Conservation (phyloP, 1,139 yeast genomes). For the Pichia sp. region DNA sequence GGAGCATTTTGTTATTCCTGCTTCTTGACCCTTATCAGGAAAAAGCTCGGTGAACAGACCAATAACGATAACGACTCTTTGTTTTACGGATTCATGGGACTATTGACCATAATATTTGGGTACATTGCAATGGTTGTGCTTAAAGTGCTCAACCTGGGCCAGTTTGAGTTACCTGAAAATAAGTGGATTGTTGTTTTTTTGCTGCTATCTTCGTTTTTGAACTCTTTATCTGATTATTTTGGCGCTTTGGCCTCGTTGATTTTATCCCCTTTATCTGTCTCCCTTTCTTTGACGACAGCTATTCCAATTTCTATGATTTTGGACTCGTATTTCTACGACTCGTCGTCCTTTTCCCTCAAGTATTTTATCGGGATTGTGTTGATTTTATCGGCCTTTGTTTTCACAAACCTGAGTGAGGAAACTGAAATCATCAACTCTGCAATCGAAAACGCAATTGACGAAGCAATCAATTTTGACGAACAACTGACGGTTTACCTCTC, state of each 20-base stretch:
- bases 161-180: constrained; percentile 37
- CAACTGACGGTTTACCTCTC: constrained; percentile 39
- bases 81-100: constrained; percentile 41
- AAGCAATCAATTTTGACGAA: constrained; percentile 40
- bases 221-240: constrained; percentile 41
- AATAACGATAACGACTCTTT: constrained; percentile 38
- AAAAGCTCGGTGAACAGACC: constrained; percentile 36
- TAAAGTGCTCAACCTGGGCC: constrained; percentile 31
- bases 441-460: constrained; percentile 41
- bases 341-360: constrained; percentile 26
- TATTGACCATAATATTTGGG: constrained; percentile 32
- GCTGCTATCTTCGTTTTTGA: constrained; percentile 35
- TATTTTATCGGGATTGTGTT: constrained; percentile 40
- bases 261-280: constrained; percentile 46
- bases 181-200: constrained; percentile 30
- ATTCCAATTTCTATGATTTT: constrained; percentile 44
- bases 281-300: constrained; percentile 43
- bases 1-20: constrained; percentile 43
- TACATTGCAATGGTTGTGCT: constrained; percentile 32
- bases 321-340: constrained; percentile 34
- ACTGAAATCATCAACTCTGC: constrained; percentile 40
- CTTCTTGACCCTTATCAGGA: constrained; percentile 36
- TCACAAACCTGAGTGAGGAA: constrained; percentile 39
- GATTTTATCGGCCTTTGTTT: constrained; percentile 38
- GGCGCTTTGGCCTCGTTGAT: constrained; percentile 43